A percentile compares a stretch with the other conserved stretches of the same genome.
phyloP scores from a whole-genome alignment of 768 basidiomycete species.

The Panaeolus cyanescens region DNA sequence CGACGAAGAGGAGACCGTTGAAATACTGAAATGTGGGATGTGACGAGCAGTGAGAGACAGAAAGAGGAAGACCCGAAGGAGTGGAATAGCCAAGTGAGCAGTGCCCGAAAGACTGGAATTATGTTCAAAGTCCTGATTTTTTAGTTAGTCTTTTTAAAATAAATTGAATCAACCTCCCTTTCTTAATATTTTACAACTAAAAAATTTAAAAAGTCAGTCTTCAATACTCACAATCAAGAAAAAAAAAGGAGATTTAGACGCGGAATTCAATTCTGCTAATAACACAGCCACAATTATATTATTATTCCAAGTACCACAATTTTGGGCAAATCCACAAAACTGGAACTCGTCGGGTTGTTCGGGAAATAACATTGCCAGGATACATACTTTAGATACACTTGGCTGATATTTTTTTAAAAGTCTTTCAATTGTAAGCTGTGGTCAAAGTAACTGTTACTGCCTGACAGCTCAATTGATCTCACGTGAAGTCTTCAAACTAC shows the following conservation, averaged over 20 bases:
- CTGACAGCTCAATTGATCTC: too few relatives aligned
- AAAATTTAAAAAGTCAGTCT: too few relatives aligned
- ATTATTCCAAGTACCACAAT: slow-evolving; percentile 18
- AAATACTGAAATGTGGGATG: slow-evolving; percentile 15
- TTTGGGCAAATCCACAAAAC: slow-evolving; percentile 26
- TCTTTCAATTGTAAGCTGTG: too few relatives aligned
- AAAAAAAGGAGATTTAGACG: too few relatives aligned
- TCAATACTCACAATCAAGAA: too few relatives aligned
- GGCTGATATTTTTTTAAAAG: too few relatives aligned
- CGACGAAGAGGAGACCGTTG: slow-evolving; percentile 12
- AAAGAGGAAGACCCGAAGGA: slow-evolving; percentile 40
- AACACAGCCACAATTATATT: too few relatives aligned
- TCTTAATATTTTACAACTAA: too few relatives aligned
- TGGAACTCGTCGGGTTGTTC: slow-evolving; percentile 13
- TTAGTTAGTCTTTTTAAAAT: too few relatives aligned
- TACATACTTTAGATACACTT: neutral
- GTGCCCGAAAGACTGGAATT: slow-evolving; percentile 17
- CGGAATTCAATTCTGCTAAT: too few relatives aligned
- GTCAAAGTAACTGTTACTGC: too few relatives aligned
- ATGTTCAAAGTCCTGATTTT: slow-evolving; percentile 2
- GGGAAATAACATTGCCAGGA: neutral
- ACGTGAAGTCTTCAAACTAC: neutral
- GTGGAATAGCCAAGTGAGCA: slow-evolving; percentile 36
- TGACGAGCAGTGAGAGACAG: slow-evolving; percentile 19
- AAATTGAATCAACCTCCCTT: too few relatives aligned